Evolutionary conservation across 176 grass and related monocot species (phyloP), one percentile per base, ranked within the genome.

Genomic region (Avena insularis): DNA sequence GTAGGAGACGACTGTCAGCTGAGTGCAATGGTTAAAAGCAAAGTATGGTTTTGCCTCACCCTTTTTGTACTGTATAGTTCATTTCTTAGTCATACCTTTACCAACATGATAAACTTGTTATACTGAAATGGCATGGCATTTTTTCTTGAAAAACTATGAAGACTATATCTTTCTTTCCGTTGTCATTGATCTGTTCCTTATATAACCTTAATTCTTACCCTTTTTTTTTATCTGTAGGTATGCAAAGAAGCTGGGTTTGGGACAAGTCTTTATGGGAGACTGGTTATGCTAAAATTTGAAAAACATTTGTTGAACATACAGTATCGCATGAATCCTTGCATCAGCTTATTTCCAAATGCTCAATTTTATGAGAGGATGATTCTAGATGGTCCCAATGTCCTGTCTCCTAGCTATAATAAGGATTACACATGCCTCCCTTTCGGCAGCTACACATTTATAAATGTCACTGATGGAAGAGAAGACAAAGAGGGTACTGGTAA

Each of bases 1-100:
- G 91, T 97, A 21, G 95, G 95, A 9, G 92, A 97, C 86, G 91
- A 91, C 76, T 84, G 84, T 47, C 95, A 97, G 56, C 86, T 97
- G 72, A 90, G 89, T 9, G 79, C 95, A 29, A 55, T 91, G 33
- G 92, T 97, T 27, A 89, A 79, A 91, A 97, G 92, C 87, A 79
- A 85, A 86, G 95, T 97, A 89, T 40, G n/a, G 19, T 58, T 86
- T 71, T 79, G 33, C 20, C n/a, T 75, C 70, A 48, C 33, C 16
- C 31, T 53, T 20, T 58, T 83, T 76, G 3, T 85, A 21, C 36
- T 10, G 21, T 40, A 12, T 45, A 0, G 38, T 86, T 59, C 47
- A 74, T 72, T 58, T 10, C 16, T 71, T 76, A 31, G 47, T 76
- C 23, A 31, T 53, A 14, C 12, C 53, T 76, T 54, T 76, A 76